Base-by-base conservation (phyloP, 768 basidiomycete species). In the Boletellus sp. region DNA sequence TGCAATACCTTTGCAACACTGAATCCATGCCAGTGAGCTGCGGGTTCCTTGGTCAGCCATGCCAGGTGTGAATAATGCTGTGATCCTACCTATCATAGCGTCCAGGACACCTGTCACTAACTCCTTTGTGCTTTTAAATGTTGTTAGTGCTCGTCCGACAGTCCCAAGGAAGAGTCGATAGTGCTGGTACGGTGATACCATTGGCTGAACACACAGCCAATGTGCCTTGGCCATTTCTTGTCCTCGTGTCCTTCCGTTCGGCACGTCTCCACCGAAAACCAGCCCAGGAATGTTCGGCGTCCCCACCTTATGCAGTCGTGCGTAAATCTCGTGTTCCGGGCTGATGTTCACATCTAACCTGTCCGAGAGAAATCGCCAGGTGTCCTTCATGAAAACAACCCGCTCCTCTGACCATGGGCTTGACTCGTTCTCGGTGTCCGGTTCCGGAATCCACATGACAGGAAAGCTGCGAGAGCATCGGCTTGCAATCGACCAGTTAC, bases 311-410 rank as follows among this genome's bases (percentile, higher is more conserved):
- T n/a, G n/a, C n/a, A n/a, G n/a, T n/a, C n/a, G n/a, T n/a, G n/a
- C n/a, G n/a, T n/a, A 54, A 6, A 44, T 50, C 23, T 53, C 23
- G 40, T 53, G 52, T 19, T 50, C 48, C 0, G 44, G n/a, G 28
- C 20, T 38, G 7, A 38, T 22, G 13, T 32, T 26, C 1, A 12
- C 15, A n/a, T n/a, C n/a, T n/a, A n/a, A n/a, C n/a, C n/a, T n/a
- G n/a, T n/a, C n/a, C n/a, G n/a, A n/a, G n/a, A n/a, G n/a, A n/a
- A n/a, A n/a, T n/a, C n/a, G n/a, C n/a, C n/a, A n/a, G n/a, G n/a
- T n/a, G n/a, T n/a, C n/a, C n/a, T n/a, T n/a, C n/a, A n/a, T n/a
- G n/a, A n/a, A n/a, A n/a, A n/a, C n/a, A n/a, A n/a, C n/a, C n/a
- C n/a, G n/a, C n/a, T n/a, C n/a, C n/a, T n/a, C n/a, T n/a, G n/a